phyloP scores from a whole-genome alignment of 208 protist species.

The Acanthamoeba culbertsoni region DNA sequence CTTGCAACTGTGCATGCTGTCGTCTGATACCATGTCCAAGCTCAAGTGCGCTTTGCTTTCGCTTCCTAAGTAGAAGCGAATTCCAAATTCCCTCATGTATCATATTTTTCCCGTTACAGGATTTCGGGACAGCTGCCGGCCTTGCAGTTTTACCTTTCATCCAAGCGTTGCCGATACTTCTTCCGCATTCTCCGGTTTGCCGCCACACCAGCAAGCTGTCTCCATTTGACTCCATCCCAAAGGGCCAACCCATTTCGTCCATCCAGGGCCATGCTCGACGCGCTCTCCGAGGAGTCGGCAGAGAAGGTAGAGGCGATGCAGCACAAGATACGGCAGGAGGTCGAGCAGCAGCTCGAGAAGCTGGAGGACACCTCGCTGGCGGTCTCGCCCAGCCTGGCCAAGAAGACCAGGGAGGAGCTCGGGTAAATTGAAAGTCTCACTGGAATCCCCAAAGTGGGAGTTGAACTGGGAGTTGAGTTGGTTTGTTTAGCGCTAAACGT shows the following conservation, averaged over 20 bases:
- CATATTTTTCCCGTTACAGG: background rate
- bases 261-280: background rate
- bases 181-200: conserved; percentile 9
- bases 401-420: background rate
- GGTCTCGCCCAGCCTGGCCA: background rate
- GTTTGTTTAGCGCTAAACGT: background rate
- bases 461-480: background rate
- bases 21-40: conserved; percentile 6
- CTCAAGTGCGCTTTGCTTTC: background rate
- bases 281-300: background rate
- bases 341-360: background rate
- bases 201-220: background rate
- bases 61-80: background rate
- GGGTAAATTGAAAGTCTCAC: background rate
- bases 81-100: background rate
- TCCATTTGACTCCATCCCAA: background rate
- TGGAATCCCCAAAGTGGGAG: too few relatives aligned
- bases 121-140: conserved; percentile 3
- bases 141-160: conserved; percentile 10
- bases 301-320: background rate
- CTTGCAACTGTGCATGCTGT: conserved; percentile 7
- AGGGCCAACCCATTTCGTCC: background rate
- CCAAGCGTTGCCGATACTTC: conserved; percentile 34
- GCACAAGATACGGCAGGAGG: conserved; percentile 14
- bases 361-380: background rate